Percentiles rank a stretch among this genome's conserved stretches.
These are phyloP conservation scores for Verticillium albo-atrum DNA, from an alignment of 2,329 filamentous ascomycete species.

Conservation along the genomic window DNA sequence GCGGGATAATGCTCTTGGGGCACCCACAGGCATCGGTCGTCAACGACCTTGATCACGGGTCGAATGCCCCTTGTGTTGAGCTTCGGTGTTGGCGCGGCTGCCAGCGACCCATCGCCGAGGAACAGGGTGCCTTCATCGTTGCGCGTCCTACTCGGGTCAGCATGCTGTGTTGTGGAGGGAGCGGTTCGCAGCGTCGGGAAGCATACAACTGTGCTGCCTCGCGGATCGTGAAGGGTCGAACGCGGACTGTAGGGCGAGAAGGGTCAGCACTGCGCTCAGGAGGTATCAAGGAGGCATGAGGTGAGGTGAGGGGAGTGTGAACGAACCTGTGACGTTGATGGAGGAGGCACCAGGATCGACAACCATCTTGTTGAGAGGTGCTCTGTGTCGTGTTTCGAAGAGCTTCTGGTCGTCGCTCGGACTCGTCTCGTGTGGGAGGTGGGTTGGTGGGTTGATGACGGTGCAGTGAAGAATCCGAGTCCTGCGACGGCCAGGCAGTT, in stretches of 20 bases:
- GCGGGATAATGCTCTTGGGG: neutral
- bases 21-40: slow-evolving; percentile 88
- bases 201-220: slow-evolving; percentile 88
- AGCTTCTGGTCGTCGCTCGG: neutral
- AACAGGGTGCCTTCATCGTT: slow-evolving; percentile 85
- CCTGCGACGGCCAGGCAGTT: neutral
- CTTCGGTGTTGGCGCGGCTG: slow-evolving; percentile 79
- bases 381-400: neutral
- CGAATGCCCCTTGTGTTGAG: slow-evolving; percentile 81
- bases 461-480: slow-evolving; percentile 5
- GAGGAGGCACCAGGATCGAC: slow-evolving; percentile 48
- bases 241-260: slow-evolving; percentile 47
- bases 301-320: neutral
- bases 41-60: slow-evolving; percentile 91
- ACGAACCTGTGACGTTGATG: slow-evolving; percentile 54
- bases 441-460: neutral
- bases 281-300: neutral
- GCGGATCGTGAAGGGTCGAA: slow-evolving; percentile 74
- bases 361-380: slow-evolving; percentile 6
- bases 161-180: neutral
- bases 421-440: slow-evolving; percentile 5
- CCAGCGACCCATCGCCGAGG: slow-evolving; percentile 92
- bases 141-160: slow-evolving; percentile 41
- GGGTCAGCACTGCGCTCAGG: slow-evolving; percentile 19
- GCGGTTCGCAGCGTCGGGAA: slow-evolving; percentile 6